A percentile compares a stretch with the other conserved stretches of the same genome.
phyloP scores from a whole-genome alignment of 163 green algal genomes.

The Volvox carteri region DNA sequence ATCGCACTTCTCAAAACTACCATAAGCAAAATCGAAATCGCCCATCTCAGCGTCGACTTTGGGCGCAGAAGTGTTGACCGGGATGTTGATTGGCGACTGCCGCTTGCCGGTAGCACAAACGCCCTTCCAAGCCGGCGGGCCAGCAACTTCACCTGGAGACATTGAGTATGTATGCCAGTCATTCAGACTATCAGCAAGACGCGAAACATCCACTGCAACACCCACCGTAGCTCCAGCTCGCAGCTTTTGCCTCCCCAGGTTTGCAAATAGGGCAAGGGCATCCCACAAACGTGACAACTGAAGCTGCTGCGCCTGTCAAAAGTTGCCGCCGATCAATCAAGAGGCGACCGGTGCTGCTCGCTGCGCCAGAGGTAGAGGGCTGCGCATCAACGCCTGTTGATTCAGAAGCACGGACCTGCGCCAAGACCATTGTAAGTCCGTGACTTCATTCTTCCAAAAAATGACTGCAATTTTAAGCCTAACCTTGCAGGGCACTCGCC shows the following conservation, averaged over 20 bases:
- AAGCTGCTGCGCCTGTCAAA: slow-evolving; percentile 39
- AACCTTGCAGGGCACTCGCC: slow-evolving; percentile 21
- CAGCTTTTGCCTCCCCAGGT: slow-evolving; percentile 48
- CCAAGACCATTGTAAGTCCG: neutral
- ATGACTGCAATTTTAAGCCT: neutral
- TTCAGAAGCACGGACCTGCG: slow-evolving; percentile 26
- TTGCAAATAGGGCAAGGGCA: slow-evolving; percentile 55
- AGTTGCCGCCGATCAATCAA: slow-evolving; percentile 46
- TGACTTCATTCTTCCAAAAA: neutral
- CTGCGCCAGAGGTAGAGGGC: slow-evolving; percentile 8
- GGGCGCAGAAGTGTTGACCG: slow-evolving; percentile 45
- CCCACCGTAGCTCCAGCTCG: slow-evolving; percentile 62
- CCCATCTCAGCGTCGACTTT: slow-evolving; percentile 57
- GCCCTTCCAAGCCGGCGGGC: slow-evolving; percentile 64
- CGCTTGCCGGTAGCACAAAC: slow-evolving; percentile 63
- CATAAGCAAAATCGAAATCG: slow-evolving; percentile 70
- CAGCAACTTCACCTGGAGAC: slow-evolving; percentile 53
- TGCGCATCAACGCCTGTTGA: neutral
- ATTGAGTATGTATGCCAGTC: neutral
- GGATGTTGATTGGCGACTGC: slow-evolving; percentile 76
- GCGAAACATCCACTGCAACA: neutral
- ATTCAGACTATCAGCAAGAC: neutral
- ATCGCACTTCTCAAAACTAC: slow-evolving; percentile 53
- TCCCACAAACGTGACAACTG: slow-evolving; percentile 34
- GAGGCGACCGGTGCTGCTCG: slow-evolving; percentile 10